Conservation (phyloP, 306 rosid species). For the Castanea sativa region DNA sequence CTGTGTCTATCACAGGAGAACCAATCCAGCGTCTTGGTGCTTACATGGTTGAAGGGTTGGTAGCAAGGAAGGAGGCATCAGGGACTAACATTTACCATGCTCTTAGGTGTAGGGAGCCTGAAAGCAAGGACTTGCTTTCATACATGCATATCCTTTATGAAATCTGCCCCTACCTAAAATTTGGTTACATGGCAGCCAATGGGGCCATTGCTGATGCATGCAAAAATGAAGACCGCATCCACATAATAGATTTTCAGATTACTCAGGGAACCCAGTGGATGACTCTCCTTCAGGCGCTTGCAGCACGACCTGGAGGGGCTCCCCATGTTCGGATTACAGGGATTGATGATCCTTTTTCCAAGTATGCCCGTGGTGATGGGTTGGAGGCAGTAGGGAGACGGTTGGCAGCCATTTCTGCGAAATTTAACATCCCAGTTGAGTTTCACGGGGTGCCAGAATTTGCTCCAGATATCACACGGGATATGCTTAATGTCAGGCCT, state of each 20-base stretch:
- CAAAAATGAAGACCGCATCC: conserved; percentile 74
- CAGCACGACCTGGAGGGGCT: conserved; percentile 86
- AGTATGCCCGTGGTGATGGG: conserved; percentile 82
- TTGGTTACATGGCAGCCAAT: conserved; percentile 98
- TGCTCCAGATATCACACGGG: conserved; percentile 56
- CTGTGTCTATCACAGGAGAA: conserved; percentile 78
- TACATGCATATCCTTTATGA: conserved; percentile 87
- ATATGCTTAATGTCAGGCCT: conserved; percentile 69
- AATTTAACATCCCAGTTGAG: conserved; percentile 73
- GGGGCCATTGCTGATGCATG: conserved; percentile 97
- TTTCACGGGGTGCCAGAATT: conserved; percentile 78
- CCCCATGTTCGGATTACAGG: conserved; percentile 88
- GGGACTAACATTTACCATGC: conserved; percentile 81
- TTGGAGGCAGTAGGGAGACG: conserved; percentile 59
- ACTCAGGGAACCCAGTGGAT: conserved; percentile 89
- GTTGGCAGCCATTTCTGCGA: conserved; percentile 55
- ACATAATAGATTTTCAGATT: conserved; percentile 91
- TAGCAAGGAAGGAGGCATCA: conserved; percentile 80
- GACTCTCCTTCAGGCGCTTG: conserved; percentile 96
- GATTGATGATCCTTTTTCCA: conserved; percentile 72
- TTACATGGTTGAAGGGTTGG: conserved; percentile 92
- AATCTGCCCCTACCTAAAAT: conserved; percentile 89
- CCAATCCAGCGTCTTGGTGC: conserved; percentile 95
- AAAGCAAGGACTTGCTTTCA: conserved; percentile 72
- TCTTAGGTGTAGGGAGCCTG: conserved; percentile 83